phyloP scores from a whole-genome alignment of 495 filamentous ascomycete species.

The Trichoderma asperelloides region DNA sequence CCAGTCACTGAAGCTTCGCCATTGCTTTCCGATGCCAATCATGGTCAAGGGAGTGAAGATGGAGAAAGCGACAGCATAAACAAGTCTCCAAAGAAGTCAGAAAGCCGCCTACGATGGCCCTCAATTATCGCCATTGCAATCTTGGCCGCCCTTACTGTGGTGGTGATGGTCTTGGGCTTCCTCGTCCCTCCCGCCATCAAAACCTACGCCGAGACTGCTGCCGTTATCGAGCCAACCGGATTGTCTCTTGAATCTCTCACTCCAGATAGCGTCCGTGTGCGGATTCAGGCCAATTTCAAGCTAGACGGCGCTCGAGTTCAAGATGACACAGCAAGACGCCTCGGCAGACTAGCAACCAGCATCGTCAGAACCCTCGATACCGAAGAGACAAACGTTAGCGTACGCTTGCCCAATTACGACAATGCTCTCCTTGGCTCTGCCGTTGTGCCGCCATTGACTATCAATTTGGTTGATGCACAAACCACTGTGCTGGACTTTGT shows the following conservation, averaged over 20 bases:
- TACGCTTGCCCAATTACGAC: conserved; percentile 78
- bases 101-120: conserved; percentile 23
- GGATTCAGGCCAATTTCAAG: conserved; percentile 68
- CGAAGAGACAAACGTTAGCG: conserved; percentile 56
- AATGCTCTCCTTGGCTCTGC: conserved; percentile 72
- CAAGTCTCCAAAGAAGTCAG: not conserved
- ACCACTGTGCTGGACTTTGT: conserved; percentile 70
- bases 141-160: conserved; percentile 29
- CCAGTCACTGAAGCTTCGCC: not conserved
- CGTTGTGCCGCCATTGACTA: conserved; percentile 57
- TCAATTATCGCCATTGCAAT: conserved; percentile 38
- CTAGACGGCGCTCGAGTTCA: conserved; percentile 68
- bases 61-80: not conserved
- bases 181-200: conserved; percentile 70
- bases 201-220: conserved; percentile 75
- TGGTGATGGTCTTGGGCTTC: conserved; percentile 55
- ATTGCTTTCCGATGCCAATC: not conserved
- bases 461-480: conserved; percentile 68
- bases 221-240: conserved; percentile 68
- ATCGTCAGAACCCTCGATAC: conserved; percentile 65
- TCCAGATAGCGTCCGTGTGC: conserved; percentile 59
- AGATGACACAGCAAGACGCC: conserved; percentile 56
- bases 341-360: conserved; percentile 77
- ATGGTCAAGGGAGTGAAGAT: not conserved
- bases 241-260: conserved; percentile 81